Conservation (phyloP, 345 rosid genomes). For the Lumnitzera racemosa region DNA sequence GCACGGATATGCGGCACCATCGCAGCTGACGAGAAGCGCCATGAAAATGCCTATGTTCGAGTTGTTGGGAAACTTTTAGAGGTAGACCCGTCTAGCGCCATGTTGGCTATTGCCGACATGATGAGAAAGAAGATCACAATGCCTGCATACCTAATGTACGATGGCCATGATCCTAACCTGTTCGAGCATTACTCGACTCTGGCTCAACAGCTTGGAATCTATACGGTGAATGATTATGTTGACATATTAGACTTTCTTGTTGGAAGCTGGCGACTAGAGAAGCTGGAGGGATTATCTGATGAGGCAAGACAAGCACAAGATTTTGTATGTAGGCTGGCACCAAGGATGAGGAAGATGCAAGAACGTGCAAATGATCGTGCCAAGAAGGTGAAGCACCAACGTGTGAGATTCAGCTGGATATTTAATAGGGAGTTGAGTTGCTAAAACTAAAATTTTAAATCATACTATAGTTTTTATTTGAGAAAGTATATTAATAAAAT, state of each 20-base stretch:
- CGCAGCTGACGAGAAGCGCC: conserved; percentile 71
- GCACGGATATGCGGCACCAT: conserved; percentile 67
- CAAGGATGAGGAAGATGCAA: conserved; percentile 50
- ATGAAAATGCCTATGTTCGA: conserved; percentile 44
- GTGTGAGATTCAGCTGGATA: conserved; percentile 58
- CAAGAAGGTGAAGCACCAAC: conserved; percentile 27
- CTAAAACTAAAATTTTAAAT: conserved; percentile 2
- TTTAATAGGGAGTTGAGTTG: conserved; percentile 34
- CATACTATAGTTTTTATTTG: no score
- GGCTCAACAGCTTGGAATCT: conserved; percentile 61
- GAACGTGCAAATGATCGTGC: conserved; percentile 57
- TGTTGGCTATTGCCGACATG: conserved; percentile 45
- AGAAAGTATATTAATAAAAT: no score
- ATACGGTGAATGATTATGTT: conserved; percentile 64
- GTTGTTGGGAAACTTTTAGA: conserved; percentile 61
- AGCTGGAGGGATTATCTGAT: conserved; percentile 42
- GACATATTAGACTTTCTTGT: conserved; percentile 54
- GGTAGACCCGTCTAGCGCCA: conserved; percentile 45
- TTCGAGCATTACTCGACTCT: conserved; percentile 57
- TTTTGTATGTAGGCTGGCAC: conserved; percentile 42
- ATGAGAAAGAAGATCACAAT: conserved; percentile 61
- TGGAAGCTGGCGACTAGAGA: conserved; percentile 60
- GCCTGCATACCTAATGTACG: conserved; percentile 70
- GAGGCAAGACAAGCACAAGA: conserved; percentile 61
- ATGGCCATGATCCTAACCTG: conserved; percentile 45